Evolutionary conservation across 2,329 filamentous ascomycete genomes (phyloP), one percentile per base, ranked within the genome.

Genomic region (Aspergillus fumigatiaffinis): DNA sequence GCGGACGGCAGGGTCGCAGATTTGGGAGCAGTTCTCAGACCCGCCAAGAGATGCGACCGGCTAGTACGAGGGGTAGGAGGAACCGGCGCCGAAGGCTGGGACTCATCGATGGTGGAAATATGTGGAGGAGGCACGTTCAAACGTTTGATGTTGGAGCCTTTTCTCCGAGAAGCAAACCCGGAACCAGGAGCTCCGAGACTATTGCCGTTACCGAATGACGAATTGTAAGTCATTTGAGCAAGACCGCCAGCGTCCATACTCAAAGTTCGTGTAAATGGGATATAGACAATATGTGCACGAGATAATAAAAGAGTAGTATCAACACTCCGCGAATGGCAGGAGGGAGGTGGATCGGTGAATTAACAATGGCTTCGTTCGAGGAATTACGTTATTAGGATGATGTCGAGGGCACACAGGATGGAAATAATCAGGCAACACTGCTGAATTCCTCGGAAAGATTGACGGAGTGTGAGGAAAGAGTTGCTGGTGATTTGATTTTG

Each of bases 161-260:
- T 91, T 64, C 86, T 85, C 67, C 94, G 88, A 68, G 92, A 93
- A 62, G 91, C 91, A 71, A 96, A 89, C 70, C 92, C 90, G 64
- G 89, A 86, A 61, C 85, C 82, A 53, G 92, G 89, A 79, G 91
- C 86, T 71, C 87, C 86, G 68, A 96, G 82, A 68, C 86, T 87
- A 76, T 69, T 73, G 68, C 84, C 84, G 72, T 84, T 82, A 71
- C 84, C 81, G 75, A 88, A 82, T 74, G 84, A 79, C 76, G 90
- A 90, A 76, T 87, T 90, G 82, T 91, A 93, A 81, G 91, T 90
- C 93, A 97, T 97, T 85, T 95, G 92, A 94, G 92, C 89, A 82
- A 96, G 91, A 94, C 92, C 91, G 85, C 93, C 93, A 86, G 93
- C 88, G 93, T 96, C 89, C 88, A 95, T 77, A 73, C 75, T 76